phyloP scores from a whole-genome alignment of 495 filamentous ascomycete genomes.

The Penicillium riverlandense region DNA sequence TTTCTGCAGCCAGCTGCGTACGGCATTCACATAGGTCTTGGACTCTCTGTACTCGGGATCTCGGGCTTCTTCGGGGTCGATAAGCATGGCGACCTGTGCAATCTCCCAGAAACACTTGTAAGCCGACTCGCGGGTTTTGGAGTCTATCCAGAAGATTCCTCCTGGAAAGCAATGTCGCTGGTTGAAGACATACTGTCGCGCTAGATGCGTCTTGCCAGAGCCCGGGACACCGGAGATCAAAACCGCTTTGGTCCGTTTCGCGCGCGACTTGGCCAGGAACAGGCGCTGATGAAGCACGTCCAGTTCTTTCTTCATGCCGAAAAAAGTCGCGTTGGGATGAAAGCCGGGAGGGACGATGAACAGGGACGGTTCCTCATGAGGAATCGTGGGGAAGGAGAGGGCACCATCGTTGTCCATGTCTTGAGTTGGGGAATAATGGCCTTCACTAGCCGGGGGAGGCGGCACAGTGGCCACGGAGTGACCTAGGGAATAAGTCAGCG shows the following conservation, averaged over 20 bases:
- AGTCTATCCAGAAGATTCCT: conserved; percentile 75
- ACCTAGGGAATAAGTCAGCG: conserved; percentile 28
- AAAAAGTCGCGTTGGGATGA: conserved; percentile 69
- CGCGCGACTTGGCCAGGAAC: conserved; percentile 53
- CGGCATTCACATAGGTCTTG: conserved; percentile 49
- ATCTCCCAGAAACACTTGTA: conserved; percentile 70
- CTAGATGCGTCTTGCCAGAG: conserved; percentile 75
- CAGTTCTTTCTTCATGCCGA: conserved; percentile 66
- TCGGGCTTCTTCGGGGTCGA: conserved; percentile 29
- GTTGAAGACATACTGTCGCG: conserved; percentile 69
- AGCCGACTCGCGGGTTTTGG: conserved; percentile 55
- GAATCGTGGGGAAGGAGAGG: conserved; percentile 13
- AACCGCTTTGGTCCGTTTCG: conserved; percentile 58
- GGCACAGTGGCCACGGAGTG: conserved; percentile 8
- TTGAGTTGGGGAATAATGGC: conserved; percentile 19
- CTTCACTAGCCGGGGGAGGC: conserved; percentile 13
- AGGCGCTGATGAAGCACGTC: conserved; percentile 61
- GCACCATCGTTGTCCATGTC: conserved; percentile 15
- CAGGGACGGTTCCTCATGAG: conserved; percentile 13
- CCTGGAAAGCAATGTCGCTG: conserved; percentile 61
- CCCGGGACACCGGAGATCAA: conserved; percentile 69
- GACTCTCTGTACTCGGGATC: conserved; percentile 34
- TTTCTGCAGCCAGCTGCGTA: conserved; percentile 62
- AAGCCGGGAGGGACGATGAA: conserved; percentile 72
- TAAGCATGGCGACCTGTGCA: conserved; percentile 55